Evolutionary conservation across 768 basidiomycete species (phyloP), one percentile per base, ranked within the genome.

Genomic region (Strobilomyces confusus): DNA sequence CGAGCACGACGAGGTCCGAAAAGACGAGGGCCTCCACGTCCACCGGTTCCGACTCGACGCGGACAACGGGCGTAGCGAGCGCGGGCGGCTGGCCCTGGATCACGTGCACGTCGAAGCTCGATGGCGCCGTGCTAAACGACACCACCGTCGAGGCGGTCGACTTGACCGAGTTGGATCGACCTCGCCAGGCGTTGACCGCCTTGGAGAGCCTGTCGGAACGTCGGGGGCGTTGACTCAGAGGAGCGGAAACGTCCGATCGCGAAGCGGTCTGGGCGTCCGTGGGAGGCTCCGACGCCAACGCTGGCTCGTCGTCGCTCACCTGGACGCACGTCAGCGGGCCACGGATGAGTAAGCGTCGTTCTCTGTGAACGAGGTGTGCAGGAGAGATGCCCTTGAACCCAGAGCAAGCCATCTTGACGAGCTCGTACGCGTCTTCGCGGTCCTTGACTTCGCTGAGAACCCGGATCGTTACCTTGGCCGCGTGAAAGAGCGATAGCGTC

Each of bases 371-470:
- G 2, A 95, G 75, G 22, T 75, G 78, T 1, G 74, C 70, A 1
- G 75, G 63, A 2, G 77, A 67, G 5, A 89, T 64, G 2, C 87
- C 87, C 22, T 78, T 73, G 55, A 95, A 80, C 0, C 79, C 77
- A 7, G 70, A 65, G 14, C 81, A 71, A 19, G 91, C 75, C 19
- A 76, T 69, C 65, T 87, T 88, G 32, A 90, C 74, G 34, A 81
- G 69, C n/a, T 84, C 83, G 64, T 94, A 91, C 56, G 92, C 90
- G 48, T 93, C 90, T 67, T 95, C 92, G 19, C 90, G 80, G 12
- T 79, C 70, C 63, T 94, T 93, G 57, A 95, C 91, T 62, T 92
- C 92, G 37, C 84, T 83, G 71, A 97, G 80, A 3, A 87, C 85
- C 25, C 82, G 80, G 54, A 95, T 83, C 40, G 86, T 79, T 57